A percentile compares a stretch with the other conserved stretches of the same genome.
These are phyloP conservation scores for Eudorina sp. DNA, from an alignment of 139 green algal species.

Conservation along the genomic window DNA sequence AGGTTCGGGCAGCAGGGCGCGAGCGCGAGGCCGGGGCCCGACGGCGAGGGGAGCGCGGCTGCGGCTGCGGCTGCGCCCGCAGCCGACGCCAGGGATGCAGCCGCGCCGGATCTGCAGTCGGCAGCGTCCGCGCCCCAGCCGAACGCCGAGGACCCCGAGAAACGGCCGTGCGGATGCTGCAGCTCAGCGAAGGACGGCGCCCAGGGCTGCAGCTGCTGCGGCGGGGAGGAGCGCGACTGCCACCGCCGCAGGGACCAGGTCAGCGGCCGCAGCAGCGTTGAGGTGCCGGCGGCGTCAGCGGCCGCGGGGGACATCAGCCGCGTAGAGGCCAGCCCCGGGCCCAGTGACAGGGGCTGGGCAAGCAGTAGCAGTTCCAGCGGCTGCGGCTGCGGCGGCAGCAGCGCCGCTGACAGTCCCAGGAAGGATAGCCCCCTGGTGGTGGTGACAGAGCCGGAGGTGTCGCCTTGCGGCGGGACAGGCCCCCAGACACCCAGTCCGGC, in stretches of 20 bases:
- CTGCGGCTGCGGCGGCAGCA: too few relatives aligned
- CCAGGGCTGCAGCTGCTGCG: neutral
- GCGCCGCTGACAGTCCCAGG: neutral
- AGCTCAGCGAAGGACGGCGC: neutral
- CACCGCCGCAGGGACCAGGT: neutral
- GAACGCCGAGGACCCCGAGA: too few relatives aligned
- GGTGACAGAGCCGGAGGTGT: too few relatives aligned
- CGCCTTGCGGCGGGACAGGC: too few relatives aligned
- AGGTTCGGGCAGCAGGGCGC: neutral
- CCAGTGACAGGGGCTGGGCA: neutral
- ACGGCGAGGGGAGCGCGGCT: neutral
- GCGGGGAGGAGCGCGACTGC: neutral
- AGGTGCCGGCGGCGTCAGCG: neutral
- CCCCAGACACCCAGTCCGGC: too few relatives aligned
- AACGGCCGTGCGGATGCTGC: neutral
- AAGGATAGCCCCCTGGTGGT: neutral
- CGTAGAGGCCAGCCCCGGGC: neutral
- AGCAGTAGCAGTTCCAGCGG: neutral
- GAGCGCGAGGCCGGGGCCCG: neutral
- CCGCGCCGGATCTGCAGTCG: neutral
- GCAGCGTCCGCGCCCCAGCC: too few relatives aligned
- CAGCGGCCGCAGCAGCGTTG: neutral
- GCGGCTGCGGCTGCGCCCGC: neutral
- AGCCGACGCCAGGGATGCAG: neutral
- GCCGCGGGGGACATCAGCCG: neutral